These are phyloP conservation scores for Trametes cinnabarina DNA, from an alignment of 768 basidiomycete species.

Conservation along the genomic window DNA sequence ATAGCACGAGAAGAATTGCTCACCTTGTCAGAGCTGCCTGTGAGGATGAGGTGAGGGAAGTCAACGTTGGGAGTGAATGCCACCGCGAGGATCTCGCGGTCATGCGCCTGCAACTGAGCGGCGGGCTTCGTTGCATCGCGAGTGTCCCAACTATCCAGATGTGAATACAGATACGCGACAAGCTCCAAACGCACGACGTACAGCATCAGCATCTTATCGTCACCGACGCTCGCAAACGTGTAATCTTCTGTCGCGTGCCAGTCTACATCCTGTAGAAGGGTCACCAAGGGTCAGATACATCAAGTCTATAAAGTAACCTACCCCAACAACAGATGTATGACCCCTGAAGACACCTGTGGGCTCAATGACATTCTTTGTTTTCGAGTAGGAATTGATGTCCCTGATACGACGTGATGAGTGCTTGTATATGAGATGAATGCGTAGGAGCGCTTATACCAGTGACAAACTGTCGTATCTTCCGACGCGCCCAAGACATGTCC, in stretches of 20 bases:
- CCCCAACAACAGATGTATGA: conserved; percentile 89
- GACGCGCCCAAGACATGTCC: conserved; percentile 90
- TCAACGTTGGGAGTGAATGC: conserved; percentile 84
- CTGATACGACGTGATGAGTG: conserved; percentile 37
- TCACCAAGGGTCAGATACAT: neutral
- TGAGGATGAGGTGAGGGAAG: conserved; percentile 64
- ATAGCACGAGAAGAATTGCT: conserved; percentile 11
- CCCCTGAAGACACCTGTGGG: conserved; percentile 83
- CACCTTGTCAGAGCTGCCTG: conserved; percentile 94
- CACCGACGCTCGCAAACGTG: conserved; percentile 91
- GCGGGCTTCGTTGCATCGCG: conserved; percentile 68
- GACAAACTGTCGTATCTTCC: conserved; percentile 93
- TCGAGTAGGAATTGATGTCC: conserved; percentile 90
- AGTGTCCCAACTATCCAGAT: conserved; percentile 82
- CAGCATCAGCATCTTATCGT: conserved; percentile 94
- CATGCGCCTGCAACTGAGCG: conserved; percentile 79
- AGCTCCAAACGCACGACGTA: conserved; percentile 39
- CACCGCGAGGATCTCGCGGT: conserved; percentile 86
- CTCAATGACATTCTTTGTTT: conserved; percentile 74
- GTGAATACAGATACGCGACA: no score
- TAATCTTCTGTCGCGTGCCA: conserved; percentile 86
- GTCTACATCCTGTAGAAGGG: conserved; percentile 76
- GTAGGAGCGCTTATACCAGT: conserved; percentile 60
- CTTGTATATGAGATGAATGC: neutral
- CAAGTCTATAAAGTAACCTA: conserved; percentile 39